Evolutionary conservation across 768 basidiomycete species (phyloP), one percentile per base, ranked within the genome.

Genomic region (Lentinula boryana): DNA sequence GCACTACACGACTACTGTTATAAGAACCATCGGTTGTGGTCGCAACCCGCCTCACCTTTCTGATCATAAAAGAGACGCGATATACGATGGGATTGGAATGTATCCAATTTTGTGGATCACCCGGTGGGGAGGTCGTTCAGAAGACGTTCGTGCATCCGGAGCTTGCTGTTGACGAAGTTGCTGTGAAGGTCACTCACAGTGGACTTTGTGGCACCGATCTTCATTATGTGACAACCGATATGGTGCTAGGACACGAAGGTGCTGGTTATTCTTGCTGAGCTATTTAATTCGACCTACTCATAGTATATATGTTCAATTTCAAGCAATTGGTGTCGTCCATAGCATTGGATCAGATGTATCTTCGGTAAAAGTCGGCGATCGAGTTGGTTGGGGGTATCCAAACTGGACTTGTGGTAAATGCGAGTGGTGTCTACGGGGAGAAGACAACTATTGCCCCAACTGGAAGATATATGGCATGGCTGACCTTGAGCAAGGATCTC

Each of bases 201-300:
- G 73, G 74, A 0, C 6, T 74, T 9, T 74, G 74, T 35, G 75
- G 72, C 53, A 76, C 75, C 0, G 75, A 77, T 63, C 63, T 68
- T 27, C 76, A 75, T 53, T 69, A 64, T 63, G 67, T 64, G 62
- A 9, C 35, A 10, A 46, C 10, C 15, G 72, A 73, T 50, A 72
- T 72, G 62, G 73, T 71, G 5, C 68, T 76, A 12, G 72, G 76
- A 3, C 76, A 76, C 36, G 75, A 76, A 64, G 76, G 75, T 60
- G 44, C 15, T 5, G 51, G 16, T 18, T 21, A 32, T 32, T 15
- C 15, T 16, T n/a, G 12, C 27, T 27, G 27, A 27, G 27, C 27
- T 27, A 27, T 27, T 27, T 27, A 27, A 27, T 27, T 27, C 4
- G 27, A 27, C 27, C 27, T 12, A 4, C 23, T 58, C 18, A 21